Evolutionary conservation across 495 filamentous ascomycete genomes (phyloP), one percentile per base, ranked within the genome.

Genomic region (Patellaria atrata): DNA sequence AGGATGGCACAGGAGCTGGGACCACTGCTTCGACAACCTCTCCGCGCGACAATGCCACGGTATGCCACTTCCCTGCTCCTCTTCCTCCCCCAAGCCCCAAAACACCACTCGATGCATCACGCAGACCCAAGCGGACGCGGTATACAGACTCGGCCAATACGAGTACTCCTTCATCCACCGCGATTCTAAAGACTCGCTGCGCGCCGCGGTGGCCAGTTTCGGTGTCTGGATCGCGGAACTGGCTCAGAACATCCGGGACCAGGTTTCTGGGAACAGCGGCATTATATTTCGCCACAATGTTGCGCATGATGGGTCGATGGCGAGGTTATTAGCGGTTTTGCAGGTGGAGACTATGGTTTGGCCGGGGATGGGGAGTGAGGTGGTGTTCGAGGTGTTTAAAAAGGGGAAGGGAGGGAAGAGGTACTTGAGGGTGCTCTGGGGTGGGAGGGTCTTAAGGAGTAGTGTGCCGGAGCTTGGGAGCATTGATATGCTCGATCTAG

Each of bases 11-110:
- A 58, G 48, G 16, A 67, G 60, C 38, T 71, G 70, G 35, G 78
- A 83, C 50, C 75, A 80, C 51, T 82, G 80, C 52, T 81, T 70
- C 49, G 78, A 83, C 48, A 80, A 77, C 34, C 63, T 83, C 14
- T 75, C 71, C 5, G 68, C 76, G 1, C 64, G 76, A 5, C 69
- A 75, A 34, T 83, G 78, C 44, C 73, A 81, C 36, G 47, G 43
- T 20, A 72, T 74, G 39, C 65, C 72, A 0, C 59, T 79, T 1
- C 75, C 77, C 0, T 80, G 75, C 47, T 63, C 64, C 11, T 44
- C 61, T 10, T 52, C 48, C 19, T n/a, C n/a, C n/a, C n/a, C n/a
- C n/a, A n/a, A n/a, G n/a, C n/a, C n/a, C n/a, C n/a, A n/a, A n/a
- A 58, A 70, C 35, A 45, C 57, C 5, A 57, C 47, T 4, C 57